Base-by-base conservation (phyloP, 805 yeast species). In the Candida boleticola region DNA sequence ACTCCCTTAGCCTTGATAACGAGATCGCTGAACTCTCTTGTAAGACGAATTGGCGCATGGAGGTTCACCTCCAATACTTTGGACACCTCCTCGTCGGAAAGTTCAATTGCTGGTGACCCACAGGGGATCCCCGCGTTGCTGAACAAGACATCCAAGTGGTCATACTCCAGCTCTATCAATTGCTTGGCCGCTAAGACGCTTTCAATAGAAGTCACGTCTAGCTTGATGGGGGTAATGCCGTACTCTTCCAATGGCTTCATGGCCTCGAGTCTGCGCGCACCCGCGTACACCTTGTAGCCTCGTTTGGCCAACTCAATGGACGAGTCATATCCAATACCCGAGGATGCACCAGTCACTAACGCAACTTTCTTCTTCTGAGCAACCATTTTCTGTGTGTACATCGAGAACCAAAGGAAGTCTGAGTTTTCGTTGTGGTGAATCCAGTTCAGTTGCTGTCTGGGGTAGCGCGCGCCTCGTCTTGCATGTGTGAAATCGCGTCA, bases 331-430 rank as follows among this genome's bases (percentile, higher is more conserved):
- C 80, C 80, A 37, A 75, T 75, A 2, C 80, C 80, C 0, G 78
- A 71, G 0, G 77, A 71, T 1, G 76, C 78, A 3, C 80, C 80
- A 2, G 79, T 75, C 40, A 75, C 72, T 23, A 82, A 61, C 1
- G 80, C 85, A 23, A 23, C n/a, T n/a, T n/a, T n/a, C n/a, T n/a
- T n/a, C n/a, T n/a, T n/a, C n/a, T n/a, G n/a, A n/a, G n/a, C n/a
- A n/a, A n/a, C n/a, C n/a, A n/a, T n/a, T n/a, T n/a, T n/a, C n/a
- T n/a, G n/a, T n/a, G n/a, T n/a, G n/a, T n/a, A n/a, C n/a, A n/a
- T n/a, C n/a, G n/a, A n/a, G n/a, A n/a, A n/a, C n/a, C n/a, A n/a
- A n/a, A n/a, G n/a, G n/a, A n/a, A n/a, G n/a, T n/a, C n/a, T n/a
- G n/a, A n/a, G n/a, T n/a, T n/a, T n/a, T n/a, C n/a, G n/a, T n/a